These are phyloP conservation scores for Candida ponderosae DNA, from an alignment of 805 yeast genomes.

Conservation along the genomic window DNA sequence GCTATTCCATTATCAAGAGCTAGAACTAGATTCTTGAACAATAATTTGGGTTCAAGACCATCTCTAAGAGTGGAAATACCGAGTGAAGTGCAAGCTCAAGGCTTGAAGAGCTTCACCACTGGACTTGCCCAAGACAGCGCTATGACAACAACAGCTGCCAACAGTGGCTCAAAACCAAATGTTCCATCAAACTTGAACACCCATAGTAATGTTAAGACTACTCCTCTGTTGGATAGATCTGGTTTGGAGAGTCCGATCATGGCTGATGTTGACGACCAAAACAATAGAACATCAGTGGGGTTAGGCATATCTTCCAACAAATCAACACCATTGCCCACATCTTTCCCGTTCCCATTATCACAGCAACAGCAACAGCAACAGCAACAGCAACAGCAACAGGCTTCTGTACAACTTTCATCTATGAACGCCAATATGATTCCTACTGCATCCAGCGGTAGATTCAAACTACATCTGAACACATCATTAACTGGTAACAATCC, in stretches of 20 bases:
- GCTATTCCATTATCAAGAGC: conserved; percentile 1
- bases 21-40: conserved; percentile 17
- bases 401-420: no score
- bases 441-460: conserved; percentile 8
- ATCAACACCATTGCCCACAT: conserved; percentile 23
- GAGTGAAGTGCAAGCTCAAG: conserved; percentile 1
- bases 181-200: no score
- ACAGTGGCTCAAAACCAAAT: conserved; percentile 2
- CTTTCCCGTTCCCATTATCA: conserved; percentile 25
- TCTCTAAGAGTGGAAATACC: conserved; percentile 21
- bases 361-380: conserved; percentile 21
- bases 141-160: conserved; percentile 10
- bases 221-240: neutral
- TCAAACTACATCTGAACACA: conserved; percentile 9
- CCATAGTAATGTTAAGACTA: neutral
- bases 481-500: conserved; percentile 14
- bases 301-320: conserved; percentile 13
- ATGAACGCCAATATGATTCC: no score
- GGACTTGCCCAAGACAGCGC: conserved; percentile 1
- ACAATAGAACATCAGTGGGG: conserved; percentile 4
- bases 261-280: conserved; percentile 3
- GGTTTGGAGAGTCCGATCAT: neutral
- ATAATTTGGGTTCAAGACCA: conserved; percentile 17
- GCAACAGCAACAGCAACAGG: no score
- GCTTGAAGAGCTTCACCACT: no score